Conservation (phyloP, 441 rosid species). For the Gossypium trilobum region DNA sequence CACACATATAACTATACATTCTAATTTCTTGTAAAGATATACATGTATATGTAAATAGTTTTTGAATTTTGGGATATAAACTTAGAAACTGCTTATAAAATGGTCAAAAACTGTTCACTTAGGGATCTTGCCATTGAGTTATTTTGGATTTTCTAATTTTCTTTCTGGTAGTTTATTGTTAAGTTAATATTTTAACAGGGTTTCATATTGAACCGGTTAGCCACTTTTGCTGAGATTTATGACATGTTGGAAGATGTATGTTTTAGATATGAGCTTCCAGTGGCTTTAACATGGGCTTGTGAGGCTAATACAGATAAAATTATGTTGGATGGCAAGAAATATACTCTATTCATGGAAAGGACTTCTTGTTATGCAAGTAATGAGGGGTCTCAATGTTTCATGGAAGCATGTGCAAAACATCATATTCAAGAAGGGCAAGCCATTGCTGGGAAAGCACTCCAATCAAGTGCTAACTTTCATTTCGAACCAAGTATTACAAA, state of each 20-base stretch:
- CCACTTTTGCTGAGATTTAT: neutral
- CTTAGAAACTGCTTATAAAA: too few species aligned
- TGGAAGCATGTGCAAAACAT: conserved; percentile 37
- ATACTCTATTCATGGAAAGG: conserved; percentile 42
- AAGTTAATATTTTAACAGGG: neutral
- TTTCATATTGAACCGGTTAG: neutral
- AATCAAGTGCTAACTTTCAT: conserved; percentile 56
- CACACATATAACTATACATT: too few species aligned
- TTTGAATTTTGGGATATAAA: too few species aligned
- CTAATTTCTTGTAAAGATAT: too few species aligned
- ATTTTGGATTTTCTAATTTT: neutral
- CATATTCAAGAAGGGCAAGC: conserved; percentile 65
- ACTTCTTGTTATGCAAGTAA: conserved; percentile 46
- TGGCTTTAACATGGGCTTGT: conserved; percentile 34
- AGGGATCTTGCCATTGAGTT: too few species aligned
- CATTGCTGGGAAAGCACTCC: conserved; percentile 62
- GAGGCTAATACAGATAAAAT: conserved; percentile 18
- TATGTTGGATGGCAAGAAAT: conserved; percentile 16
- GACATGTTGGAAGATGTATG: neutral
- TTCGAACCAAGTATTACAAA: conserved; percentile 25
- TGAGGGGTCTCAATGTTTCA: rapidly evolving
- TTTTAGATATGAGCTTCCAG: neutral
- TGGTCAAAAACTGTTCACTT: too few species aligned
- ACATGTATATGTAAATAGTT: too few species aligned
- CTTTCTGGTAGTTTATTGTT: neutral